phyloP scores from a whole-genome alignment of 73 alveolate genomes.

The Stentor coeruleus region DNA sequence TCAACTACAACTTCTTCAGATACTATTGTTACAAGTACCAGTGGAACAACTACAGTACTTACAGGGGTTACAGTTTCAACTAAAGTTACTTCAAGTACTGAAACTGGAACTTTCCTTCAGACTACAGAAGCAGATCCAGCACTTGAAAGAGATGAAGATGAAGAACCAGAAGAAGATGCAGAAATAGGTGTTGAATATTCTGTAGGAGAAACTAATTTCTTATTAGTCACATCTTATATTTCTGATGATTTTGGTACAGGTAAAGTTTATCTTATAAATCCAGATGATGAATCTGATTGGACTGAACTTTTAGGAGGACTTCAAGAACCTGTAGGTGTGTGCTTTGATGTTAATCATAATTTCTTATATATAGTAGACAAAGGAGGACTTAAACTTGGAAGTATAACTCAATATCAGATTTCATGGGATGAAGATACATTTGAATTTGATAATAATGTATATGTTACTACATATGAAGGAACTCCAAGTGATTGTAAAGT shows the following conservation, averaged over 20 bases:
- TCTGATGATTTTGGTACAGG: neutral
- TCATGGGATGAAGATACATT: neutral
- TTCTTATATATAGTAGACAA: neutral
- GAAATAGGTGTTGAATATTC: neutral
- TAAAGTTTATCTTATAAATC: neutral
- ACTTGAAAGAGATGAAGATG: neutral
- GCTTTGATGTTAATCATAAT: constrained; percentile 2
- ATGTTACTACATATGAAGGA: neutral
- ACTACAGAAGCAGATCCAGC: neutral
- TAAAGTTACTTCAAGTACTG: neutral
- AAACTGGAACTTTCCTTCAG: neutral
- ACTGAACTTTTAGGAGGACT: constrained; percentile 10
- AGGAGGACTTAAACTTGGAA: neutral
- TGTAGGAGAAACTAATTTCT: neutral
- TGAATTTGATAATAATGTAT: neutral
- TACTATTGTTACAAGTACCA: neutral
- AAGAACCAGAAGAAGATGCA: neutral
- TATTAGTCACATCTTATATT: neutral
- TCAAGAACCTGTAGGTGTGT: constrained; percentile 5
- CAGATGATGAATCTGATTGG: neutral
- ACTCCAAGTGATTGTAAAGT: constrained; percentile 17
- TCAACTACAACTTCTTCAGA: no score
- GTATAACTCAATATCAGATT: neutral
- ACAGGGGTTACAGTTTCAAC: neutral
- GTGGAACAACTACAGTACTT: no score